A percentile compares a stretch with the other conserved stretches of the same genome.
Evolutionary conservation across 805 yeast species (phyloP).

Genomic region (Yarrowia hollandica): DNA sequence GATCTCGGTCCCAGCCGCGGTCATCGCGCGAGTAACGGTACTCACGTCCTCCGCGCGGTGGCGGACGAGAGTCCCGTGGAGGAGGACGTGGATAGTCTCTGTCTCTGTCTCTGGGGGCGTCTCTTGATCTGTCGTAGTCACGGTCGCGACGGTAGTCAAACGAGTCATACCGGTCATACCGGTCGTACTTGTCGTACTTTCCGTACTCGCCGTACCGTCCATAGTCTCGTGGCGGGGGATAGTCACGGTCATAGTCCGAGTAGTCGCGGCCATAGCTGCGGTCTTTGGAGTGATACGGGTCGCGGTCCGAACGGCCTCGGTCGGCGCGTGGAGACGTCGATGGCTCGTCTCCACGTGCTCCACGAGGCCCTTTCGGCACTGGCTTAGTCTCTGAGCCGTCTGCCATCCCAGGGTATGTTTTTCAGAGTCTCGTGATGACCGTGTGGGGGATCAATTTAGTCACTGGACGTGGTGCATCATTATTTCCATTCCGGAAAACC

Average conservation of each 20-base stretch:
- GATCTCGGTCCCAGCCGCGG: conserved; percentile 40
- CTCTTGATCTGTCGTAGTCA: conserved; percentile 16
- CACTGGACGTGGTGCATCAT: conserved; percentile 30
- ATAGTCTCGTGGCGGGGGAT: conserved; percentile 22
- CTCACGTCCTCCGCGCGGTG: not conserved
- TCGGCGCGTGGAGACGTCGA: conserved; percentile 3
- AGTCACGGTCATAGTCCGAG: conserved; percentile 7
- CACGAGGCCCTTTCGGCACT: conserved; percentile 25
- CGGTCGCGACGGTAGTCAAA: conserved; percentile 19
- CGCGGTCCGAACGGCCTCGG: conserved; percentile 5
- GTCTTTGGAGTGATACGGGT: not conserved
- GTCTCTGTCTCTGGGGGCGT: conserved; percentile 14
- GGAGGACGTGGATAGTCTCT: conserved; percentile 1
- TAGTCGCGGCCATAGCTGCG: conserved; percentile 17
- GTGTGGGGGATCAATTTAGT: conserved; percentile 28
- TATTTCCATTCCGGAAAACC: conserved; percentile 24
- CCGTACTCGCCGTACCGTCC: not conserved
- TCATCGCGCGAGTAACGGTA: not conserved
- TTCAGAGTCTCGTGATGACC: conserved; percentile 5
- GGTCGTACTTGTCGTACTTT: not conserved
- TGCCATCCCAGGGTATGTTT: conserved; percentile 7
- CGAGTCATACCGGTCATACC: not conserved
- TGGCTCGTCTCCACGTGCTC: not conserved
- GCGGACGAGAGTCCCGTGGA: conserved; percentile 1
- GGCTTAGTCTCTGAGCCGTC: conserved; percentile 25